These are phyloP conservation scores for Lecanicillium sp. DNA, from an alignment of 2,329 filamentous ascomycete genomes.

Conservation along the genomic window DNA sequence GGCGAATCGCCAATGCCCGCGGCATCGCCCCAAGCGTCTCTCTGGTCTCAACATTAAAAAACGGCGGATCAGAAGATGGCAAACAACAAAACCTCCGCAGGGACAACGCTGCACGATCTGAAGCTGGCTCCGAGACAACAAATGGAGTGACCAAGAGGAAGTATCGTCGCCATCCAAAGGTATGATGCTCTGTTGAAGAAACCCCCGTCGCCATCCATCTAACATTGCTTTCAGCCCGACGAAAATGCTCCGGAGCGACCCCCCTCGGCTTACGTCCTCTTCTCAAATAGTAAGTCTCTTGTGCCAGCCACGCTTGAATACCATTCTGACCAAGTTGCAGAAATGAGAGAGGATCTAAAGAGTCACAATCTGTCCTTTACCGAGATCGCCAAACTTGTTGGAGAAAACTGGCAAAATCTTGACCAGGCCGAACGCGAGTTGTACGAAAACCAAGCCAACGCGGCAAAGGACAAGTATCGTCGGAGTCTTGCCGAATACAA, in stretches of 20 bases:
- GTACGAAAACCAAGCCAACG: slow-evolving; percentile 65
- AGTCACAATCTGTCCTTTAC: slow-evolving; percentile 73
- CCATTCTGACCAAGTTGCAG: slow-evolving; percentile 30
- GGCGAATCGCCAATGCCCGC: slow-evolving; percentile 69
- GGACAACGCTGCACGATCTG: slow-evolving; percentile 40
- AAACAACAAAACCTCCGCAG: slow-evolving; percentile 47
- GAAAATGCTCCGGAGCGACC: slow-evolving; percentile 75
- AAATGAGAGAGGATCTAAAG: slow-evolving; percentile 72
- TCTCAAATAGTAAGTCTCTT: slow-evolving; percentile 66
- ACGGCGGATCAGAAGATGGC: slow-evolving; percentile 44
- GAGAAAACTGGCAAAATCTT: slow-evolving; percentile 74
- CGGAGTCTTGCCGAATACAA: slow-evolving; percentile 69
- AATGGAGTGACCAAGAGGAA: slow-evolving; percentile 58
- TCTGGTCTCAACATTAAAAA: slow-evolving; percentile 42
- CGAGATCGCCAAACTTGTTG: slow-evolving; percentile 76
- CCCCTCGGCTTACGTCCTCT: slow-evolving; percentile 77
- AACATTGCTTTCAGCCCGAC: slow-evolving; percentile 49
- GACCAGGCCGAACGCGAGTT: slow-evolving; percentile 60
- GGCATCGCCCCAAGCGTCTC: slow-evolving; percentile 52
- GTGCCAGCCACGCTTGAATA: neutral
- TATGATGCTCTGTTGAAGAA: slow-evolving; percentile 27
- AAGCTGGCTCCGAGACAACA: slow-evolving; percentile 36
- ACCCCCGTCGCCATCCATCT: slow-evolving; percentile 1
- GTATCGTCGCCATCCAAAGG: slow-evolving; percentile 73
- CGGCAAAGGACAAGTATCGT: slow-evolving; percentile 72